Base-by-base conservation (phyloP, 2,329 filamentous ascomycete genomes). In the Colletotrichum euphorbiae region DNA sequence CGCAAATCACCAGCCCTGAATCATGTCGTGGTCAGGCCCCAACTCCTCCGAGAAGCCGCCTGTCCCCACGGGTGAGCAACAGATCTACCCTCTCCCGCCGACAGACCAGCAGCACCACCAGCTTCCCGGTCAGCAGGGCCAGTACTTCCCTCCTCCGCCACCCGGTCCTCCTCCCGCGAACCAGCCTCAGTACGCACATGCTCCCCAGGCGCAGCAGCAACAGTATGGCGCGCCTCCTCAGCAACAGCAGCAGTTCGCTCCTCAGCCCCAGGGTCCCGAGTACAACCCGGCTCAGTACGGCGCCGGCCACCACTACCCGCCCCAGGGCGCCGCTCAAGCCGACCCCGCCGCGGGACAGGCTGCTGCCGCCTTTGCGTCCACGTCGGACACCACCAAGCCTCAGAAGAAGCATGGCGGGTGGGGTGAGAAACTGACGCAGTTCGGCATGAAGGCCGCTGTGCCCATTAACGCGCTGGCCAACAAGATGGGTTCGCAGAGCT, bases 381-480 rank as follows among this genome's bases (percentile, higher is more conserved):
- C 52, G 5, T 11, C 46, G n/a, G 52, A 64, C 3, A n/a, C 51
- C 17, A 58, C 21, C 3, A 54, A 62, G 40, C 50, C 28, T 12
- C 62, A 67, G 28, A 69, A 69, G 63, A 55, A 66, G 61, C 68
- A 70, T 36, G 58, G 61, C 24, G 69, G 63, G 48, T 70, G 68
- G 68, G 48, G 68, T 21, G 57, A 55, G 57, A 54, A 60, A 2
- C 64, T 71, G 31, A 61, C 70, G 3, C 63, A 71, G 46, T 70
- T 81, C 75, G 78, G 80, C 72, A 69, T 79, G 60, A 83, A 84
- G 73, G 82, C 84, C 11, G 91, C 92, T 15, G 88, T 86, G 2
- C 93, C 93, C 3, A 90, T 97, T 75, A 97, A 97, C 76, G 89
- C 86, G 68, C 79, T 97, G 21, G 93, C 91, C 15, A 93, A 97